These are phyloP conservation scores for Cicer chorassanicum DNA, from an alignment of 306 rosid species.

Conservation along the genomic window DNA sequence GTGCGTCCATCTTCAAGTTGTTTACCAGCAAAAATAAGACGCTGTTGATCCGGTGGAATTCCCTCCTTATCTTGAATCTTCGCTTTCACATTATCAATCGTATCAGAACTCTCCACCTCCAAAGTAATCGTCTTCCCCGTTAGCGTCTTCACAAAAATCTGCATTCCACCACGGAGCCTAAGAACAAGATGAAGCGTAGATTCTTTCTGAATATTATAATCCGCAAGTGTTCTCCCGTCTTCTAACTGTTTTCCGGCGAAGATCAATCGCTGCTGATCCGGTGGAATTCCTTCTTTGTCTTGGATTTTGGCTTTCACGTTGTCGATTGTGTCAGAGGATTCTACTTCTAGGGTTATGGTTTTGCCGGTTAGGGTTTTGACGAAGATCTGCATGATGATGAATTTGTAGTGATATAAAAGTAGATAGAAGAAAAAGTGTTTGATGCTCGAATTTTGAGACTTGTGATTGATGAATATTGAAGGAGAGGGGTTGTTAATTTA, in stretches of 20 bases:
- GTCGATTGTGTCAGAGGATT: conserved; percentile 16
- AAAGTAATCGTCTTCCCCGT: neutral
- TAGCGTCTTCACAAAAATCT: conserved; percentile 9
- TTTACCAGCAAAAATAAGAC: neutral
- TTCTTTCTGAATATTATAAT: conserved; percentile 30
- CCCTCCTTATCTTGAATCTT: conserved; percentile 13
- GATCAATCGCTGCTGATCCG: conserved; percentile 10
- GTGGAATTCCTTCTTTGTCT: conserved; percentile 32
- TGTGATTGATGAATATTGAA: no score
- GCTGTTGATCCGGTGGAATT: conserved; percentile 8
- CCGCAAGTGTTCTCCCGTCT: conserved; percentile 12
- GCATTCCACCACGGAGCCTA: conserved; percentile 27
- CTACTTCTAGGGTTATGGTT: conserved; percentile 24
- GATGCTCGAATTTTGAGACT: neutral
- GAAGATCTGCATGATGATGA: conserved; percentile 22
- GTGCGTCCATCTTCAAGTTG: conserved; percentile 38
- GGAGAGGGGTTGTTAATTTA: neutral
- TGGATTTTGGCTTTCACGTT: conserved; percentile 23
- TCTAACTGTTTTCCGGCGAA: conserved; percentile 22
- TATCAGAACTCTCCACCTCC: neutral
- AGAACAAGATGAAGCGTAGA: conserved; percentile 17
- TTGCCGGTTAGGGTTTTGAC: conserved; percentile 33
- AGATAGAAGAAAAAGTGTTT: neutral
- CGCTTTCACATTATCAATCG: neutral
- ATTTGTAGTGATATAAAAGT: neutral